Percentiles rank a stretch among this genome's conserved stretches.
Evolutionary conservation across 768 basidiomycete genomes (phyloP).

Genomic region (Lyophyllum atratum): DNA sequence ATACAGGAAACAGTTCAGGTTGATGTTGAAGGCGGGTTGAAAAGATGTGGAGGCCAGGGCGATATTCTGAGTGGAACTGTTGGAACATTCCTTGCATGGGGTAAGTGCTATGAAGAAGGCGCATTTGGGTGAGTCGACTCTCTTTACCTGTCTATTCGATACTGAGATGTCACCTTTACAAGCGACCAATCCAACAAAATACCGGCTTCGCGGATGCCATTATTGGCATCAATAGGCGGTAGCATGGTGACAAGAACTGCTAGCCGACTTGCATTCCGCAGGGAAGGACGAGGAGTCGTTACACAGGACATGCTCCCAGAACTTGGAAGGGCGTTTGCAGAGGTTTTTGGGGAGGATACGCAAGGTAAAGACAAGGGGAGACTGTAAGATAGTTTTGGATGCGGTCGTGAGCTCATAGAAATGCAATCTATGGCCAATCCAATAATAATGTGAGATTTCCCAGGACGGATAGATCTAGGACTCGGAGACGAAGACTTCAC

Average conservation of each 20-base stretch:
- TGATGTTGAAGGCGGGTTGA: constrained; percentile 77
- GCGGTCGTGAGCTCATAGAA: neutral
- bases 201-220: constrained; percentile 67
- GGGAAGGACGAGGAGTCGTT: constrained; percentile 78
- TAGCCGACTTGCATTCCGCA: constrained; percentile 73
- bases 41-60: constrained; percentile 95
- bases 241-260: constrained; percentile 88
- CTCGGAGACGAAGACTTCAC: too few relatives aligned
- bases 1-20: constrained; percentile 64
- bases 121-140: constrained; percentile 63
- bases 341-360: constrained; percentile 63
- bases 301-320: constrained; percentile 77
- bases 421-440: too few relatives aligned
- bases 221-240: constrained; percentile 83
- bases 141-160: neutral
- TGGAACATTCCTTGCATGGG: constrained; percentile 94
- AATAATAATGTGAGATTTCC: too few relatives aligned
- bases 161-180: neutral
- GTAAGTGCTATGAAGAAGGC: constrained; percentile 87
- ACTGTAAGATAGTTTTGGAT: constrained; percentile 24
- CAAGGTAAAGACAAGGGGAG: constrained; percentile 41
- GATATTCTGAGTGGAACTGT: constrained; percentile 89
- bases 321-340: constrained; percentile 67
- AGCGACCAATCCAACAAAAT: constrained; percentile 24
- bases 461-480: too few relatives aligned